These are phyloP conservation scores for Yarrowia divulgata DNA, from an alignment of 805 yeast species.

Conservation along the genomic window DNA sequence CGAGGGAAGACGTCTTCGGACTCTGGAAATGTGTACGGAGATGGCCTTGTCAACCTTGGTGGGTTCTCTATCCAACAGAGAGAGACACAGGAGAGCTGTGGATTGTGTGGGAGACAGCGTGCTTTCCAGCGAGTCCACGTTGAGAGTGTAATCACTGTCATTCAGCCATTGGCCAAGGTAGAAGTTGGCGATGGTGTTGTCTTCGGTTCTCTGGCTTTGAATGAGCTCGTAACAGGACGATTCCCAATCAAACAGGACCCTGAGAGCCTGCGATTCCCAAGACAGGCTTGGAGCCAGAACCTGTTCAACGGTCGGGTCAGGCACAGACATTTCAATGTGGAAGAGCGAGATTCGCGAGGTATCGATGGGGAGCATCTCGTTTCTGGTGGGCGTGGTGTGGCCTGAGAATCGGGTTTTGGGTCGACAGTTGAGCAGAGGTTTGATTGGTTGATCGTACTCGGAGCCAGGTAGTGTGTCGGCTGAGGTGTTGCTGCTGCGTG, in stretches of 20 bases:
- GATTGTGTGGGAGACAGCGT: slow-evolving; percentile 7
- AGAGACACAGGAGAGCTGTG: slow-evolving; percentile 19
- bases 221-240: slow-evolving; percentile 34
- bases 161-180: slow-evolving; percentile 36
- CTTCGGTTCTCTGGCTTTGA: slow-evolving; percentile 20
- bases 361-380: slow-evolving; percentile 16
- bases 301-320: slow-evolving; percentile 3
- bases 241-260: slow-evolving; percentile 33
- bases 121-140: slow-evolving; percentile 18
- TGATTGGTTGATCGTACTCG: slow-evolving; percentile 13
- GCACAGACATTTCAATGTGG: slow-evolving; percentile 12
- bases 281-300: slow-evolving; percentile 4
- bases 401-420: slow-evolving; percentile 22
- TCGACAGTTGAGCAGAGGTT: slow-evolving; percentile 17
- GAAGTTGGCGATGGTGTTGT: slow-evolving; percentile 22
- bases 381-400: slow-evolving; percentile 4
- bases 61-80: slow-evolving; percentile 23
- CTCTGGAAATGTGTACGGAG: slow-evolving; percentile 6
- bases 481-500: slow-evolving; percentile 30
- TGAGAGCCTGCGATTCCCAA: slow-evolving; percentile 28
- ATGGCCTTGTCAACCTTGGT: slow-evolving; percentile 14
- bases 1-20: slow-evolving; percentile 11
- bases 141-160: slow-evolving; percentile 10
- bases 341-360: slow-evolving; percentile 27
- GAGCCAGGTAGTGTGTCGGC: slow-evolving; percentile 10